Evolutionary conservation across 129 eudicot species (phyloP).

Genomic region (Centella asiatica): DNA sequence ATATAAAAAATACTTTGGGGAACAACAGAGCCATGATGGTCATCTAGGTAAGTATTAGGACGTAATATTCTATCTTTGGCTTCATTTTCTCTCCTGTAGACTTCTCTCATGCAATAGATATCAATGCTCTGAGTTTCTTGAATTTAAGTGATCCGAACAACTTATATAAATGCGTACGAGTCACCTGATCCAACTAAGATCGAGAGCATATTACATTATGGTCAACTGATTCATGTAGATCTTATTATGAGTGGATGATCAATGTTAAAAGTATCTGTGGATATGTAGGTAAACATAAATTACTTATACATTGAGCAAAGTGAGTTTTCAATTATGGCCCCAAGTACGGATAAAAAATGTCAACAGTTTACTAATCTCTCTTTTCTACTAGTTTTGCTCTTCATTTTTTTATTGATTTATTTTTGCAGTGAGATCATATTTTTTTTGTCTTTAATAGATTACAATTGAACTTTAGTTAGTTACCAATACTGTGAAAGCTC

Average conservation of each 20-base stretch:
- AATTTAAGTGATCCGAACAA: not conserved
- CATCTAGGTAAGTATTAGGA: slow-evolving; percentile 41
- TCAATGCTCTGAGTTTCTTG: not conserved
- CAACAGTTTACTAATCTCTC: not conserved
- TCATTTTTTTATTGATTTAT: not conserved
- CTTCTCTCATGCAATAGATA: not conserved
- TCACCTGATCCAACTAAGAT: not conserved
- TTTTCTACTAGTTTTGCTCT: not conserved
- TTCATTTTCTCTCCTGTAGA: not conserved
- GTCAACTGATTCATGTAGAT: too few species aligned
- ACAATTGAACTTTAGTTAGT: not conserved
- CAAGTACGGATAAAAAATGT: too few species aligned
- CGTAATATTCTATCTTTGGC: not conserved
- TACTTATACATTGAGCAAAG: not conserved
- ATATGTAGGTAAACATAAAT: too few species aligned
- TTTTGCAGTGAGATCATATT: not conserved
- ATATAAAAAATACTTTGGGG: slow-evolving; percentile 82
- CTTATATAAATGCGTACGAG: not conserved
- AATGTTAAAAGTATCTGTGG: not conserved
- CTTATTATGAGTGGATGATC: not conserved
- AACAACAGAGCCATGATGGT: slow-evolving; percentile 40
- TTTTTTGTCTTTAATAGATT: not conserved
- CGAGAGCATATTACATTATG: too few species aligned
- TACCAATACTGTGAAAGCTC: not conserved
- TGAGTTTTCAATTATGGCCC: too few species aligned